phyloP scores from a whole-genome alignment of 108 stramenopile genomes.

The Ochromonas danica region DNA sequence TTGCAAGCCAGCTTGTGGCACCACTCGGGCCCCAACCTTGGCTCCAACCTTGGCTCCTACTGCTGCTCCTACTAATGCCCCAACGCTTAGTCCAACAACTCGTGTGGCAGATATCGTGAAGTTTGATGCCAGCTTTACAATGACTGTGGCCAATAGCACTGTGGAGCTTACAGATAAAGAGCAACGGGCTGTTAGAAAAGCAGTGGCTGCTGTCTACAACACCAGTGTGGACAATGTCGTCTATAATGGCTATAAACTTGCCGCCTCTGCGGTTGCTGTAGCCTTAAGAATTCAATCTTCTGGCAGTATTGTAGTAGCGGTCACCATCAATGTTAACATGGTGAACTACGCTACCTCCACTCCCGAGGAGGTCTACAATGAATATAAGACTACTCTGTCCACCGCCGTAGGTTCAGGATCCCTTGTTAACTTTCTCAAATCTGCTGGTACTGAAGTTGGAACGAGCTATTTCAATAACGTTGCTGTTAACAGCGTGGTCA shows the following conservation, averaged over 20 bases:
- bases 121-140: conserved; percentile 15
- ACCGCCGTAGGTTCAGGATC: conserved; percentile 12
- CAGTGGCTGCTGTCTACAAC: conserved; percentile 5
- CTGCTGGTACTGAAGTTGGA: too few species aligned
- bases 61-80: background rate
- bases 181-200: conserved; percentile 1
- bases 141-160: conserved; percentile 14
- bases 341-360: conserved; percentile 13
- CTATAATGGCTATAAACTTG: conserved; percentile 17
- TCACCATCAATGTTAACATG: conserved; percentile 16
- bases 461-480: too few species aligned
- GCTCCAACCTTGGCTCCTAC: background rate
- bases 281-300: conserved; percentile 16
- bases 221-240: conserved; percentile 14
- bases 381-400: conserved; percentile 16
- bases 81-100: conserved; percentile 9
- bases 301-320: conserved; percentile 14
- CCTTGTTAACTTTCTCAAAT: too few species aligned
- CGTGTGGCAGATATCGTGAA: conserved; percentile 5
- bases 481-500: too few species aligned
- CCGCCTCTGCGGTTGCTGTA: conserved; percentile 12
- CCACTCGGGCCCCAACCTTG: background rate
- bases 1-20: conserved; percentile 13
- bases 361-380: too few species aligned
- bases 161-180: conserved; percentile 15